A percentile compares a stretch with the other conserved stretches of the same genome.
phyloP scores from a whole-genome alignment of 2,329 filamentous ascomycete species.

The Didymellaceae sp. region DNA sequence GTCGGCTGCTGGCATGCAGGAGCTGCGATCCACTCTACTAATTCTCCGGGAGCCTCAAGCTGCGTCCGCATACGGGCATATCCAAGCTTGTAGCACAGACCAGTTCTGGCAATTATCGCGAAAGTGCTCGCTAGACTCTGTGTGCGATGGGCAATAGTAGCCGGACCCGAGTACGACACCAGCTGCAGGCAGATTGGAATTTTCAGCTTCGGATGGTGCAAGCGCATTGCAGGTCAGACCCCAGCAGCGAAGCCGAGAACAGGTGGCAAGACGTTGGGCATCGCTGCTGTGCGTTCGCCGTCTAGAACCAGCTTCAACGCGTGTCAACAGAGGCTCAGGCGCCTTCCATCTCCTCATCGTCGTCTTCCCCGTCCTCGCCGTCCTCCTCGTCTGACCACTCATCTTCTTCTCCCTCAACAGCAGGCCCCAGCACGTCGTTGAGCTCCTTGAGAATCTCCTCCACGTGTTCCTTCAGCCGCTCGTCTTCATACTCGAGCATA shows the following conservation, averaged over 20 bases:
- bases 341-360: constrained; percentile 49
- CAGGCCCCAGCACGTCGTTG: constrained; percentile 53
- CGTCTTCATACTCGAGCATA: constrained; percentile 83
- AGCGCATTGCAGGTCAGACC: constrained; percentile 6
- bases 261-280: constrained; percentile 1
- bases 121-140: constrained; percentile 1
- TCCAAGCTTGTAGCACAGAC: constrained; percentile 10
- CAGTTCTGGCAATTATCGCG: constrained; percentile 5
- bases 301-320: background rate
- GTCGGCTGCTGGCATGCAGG: constrained; percentile 5
- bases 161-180: constrained; percentile 6
- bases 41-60: constrained; percentile 18
- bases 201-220: constrained; percentile 1
- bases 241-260: constrained; percentile 4
- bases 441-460: constrained; percentile 68
- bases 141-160: constrained; percentile 1
- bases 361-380: constrained; percentile 37
- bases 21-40: background rate
- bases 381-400: constrained; percentile 49
- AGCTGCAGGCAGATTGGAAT: constrained; percentile 7
- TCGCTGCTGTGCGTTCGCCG: background rate
- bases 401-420: constrained; percentile 51
- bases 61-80: background rate
- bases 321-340: constrained; percentile 39
- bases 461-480: constrained; percentile 76